A percentile compares a stretch with the other conserved stretches of the same genome.
These are phyloP conservation scores for Lobosporangium transversale DNA, from an alignment of 192 early-diverging fungal genomes.

Conservation along the genomic window DNA sequence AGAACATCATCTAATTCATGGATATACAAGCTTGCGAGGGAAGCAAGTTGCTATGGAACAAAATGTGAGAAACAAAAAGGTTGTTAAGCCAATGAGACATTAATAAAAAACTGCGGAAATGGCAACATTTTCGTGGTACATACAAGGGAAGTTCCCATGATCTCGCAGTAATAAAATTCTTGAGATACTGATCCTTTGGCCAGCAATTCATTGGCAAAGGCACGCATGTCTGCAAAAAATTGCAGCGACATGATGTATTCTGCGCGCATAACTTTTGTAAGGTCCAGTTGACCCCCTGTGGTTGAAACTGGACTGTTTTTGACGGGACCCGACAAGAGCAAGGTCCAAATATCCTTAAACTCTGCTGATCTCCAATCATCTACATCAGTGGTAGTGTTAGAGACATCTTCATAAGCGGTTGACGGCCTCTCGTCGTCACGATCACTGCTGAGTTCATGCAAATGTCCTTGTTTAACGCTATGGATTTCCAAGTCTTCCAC, in stretches of 20 bases:
- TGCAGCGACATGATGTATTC: constrained; percentile 64
- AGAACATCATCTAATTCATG: constrained; percentile 63
- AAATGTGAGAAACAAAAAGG: constrained; percentile 25
- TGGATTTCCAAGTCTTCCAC: background rate
- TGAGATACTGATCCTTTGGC: constrained; percentile 54
- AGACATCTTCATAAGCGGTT: background rate
- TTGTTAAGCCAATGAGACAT: too few relatives aligned
- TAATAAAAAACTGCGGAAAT: too few relatives aligned
- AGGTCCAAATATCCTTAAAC: constrained; percentile 53
- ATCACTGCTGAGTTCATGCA: constrained; percentile 9
- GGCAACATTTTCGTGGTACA: too few relatives aligned
- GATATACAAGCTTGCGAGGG: constrained; percentile 57
- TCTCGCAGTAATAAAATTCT: constrained; percentile 62
- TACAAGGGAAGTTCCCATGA: constrained; percentile 68
- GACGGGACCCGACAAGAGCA: constrained; percentile 28
- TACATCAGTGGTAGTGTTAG: background rate
- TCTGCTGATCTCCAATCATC: background rate
- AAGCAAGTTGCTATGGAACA: constrained; percentile 55
- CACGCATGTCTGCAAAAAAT: constrained; percentile 63
- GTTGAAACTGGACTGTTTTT: background rate
- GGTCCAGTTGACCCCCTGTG: constrained; percentile 13
- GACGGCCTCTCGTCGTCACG: constrained; percentile 15
- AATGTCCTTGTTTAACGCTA: constrained; percentile 5
- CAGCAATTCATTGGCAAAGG: constrained; percentile 53
- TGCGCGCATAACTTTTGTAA: constrained; percentile 55